Evolutionary conservation across 306 rosid genomes (phyloP).

Genomic region (Betula pendula): DNA sequence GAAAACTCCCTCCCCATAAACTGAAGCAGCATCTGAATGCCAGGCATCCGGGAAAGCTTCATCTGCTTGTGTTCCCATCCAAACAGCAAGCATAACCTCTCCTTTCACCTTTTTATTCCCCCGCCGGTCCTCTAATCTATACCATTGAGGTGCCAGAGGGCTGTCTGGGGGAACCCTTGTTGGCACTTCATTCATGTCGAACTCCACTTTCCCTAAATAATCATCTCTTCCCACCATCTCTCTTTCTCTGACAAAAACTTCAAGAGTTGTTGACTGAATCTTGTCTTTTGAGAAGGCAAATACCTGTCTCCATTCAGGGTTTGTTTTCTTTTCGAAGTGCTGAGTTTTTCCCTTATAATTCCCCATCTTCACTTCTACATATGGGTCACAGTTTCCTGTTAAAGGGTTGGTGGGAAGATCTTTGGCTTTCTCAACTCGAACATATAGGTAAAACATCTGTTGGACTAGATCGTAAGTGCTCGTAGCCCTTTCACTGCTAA

Average conservation of each 20-base stretch:
- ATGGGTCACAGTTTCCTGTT: constrained; percentile 64
- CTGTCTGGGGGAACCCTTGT: constrained; percentile 90
- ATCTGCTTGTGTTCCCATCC: constrained; percentile 92
- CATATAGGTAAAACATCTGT: constrained; percentile 80
- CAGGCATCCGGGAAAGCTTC: constrained; percentile 90
- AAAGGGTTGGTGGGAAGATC: constrained; percentile 65
- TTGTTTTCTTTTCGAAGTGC: constrained; percentile 68
- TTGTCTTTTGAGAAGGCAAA: constrained; percentile 82
- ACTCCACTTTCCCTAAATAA: constrained; percentile 59
- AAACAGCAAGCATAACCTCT: constrained; percentile 76
- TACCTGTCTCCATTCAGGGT: constrained; percentile 78
- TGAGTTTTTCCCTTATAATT: constrained; percentile 73
- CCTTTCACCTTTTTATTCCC: constrained; percentile 57
- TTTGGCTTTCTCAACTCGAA: constrained; percentile 73
- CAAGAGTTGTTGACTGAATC: constrained; percentile 65
- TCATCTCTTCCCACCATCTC: constrained; percentile 69
- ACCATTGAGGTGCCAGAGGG: constrained; percentile 89
- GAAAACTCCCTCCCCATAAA: constrained; percentile 62
- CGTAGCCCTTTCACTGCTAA: constrained; percentile 69
- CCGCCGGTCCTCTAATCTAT: constrained; percentile 48
- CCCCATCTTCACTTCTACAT: constrained; percentile 73
- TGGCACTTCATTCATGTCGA: constrained; percentile 83
- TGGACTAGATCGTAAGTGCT: constrained; percentile 87
- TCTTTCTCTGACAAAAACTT: constrained; percentile 60
- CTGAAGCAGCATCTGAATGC: constrained; percentile 72